Conservation (phyloP, 2,329 filamentous ascomycete genomes). For the Escovopsis sp. region DNA sequence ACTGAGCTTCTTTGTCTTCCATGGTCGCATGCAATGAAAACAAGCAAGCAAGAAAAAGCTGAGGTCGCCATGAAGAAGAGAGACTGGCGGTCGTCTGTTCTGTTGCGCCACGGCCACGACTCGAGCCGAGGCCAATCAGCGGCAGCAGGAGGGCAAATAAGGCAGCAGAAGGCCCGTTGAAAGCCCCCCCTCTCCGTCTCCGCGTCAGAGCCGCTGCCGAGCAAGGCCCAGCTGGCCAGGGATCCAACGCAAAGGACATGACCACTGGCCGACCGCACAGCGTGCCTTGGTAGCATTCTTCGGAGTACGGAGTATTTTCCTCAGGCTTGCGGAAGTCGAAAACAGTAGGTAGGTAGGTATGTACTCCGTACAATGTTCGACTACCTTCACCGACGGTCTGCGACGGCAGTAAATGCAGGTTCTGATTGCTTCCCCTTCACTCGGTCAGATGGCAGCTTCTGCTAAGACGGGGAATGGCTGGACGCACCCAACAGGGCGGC, state of each 20-base stretch:
- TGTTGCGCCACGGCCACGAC: conserved; percentile 4
- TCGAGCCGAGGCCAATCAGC: neutral
- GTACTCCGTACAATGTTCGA: too few relatives aligned
- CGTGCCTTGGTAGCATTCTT: too few relatives aligned
- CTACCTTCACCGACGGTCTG: conserved; percentile 10
- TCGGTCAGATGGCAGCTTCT: conserved; percentile 3
- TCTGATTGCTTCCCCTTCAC: conserved; percentile 6
- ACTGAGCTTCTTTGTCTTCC: neutral
- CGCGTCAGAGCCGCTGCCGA: neutral
- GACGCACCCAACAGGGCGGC: conserved; percentile 3
- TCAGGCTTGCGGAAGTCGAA: too few relatives aligned
- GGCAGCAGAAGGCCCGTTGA: too few relatives aligned
- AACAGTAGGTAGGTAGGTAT: too few relatives aligned
- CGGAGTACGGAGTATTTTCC: too few relatives aligned
- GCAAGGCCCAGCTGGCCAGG: conserved; percentile 3
- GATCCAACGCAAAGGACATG: neutral
- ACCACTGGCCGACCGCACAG: too few relatives aligned
- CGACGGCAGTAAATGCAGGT: conserved; percentile 10
- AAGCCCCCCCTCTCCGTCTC: too few relatives aligned
- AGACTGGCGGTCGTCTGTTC: neutral
- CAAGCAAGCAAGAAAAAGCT: neutral
- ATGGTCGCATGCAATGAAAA: neutral
- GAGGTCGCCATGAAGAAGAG: neutral
- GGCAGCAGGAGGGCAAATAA: too few relatives aligned
- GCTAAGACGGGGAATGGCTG: too few relatives aligned